Conservation (phyloP, 192 early-diverging fungal genomes). For the Chytriomyces sp. region DNA sequence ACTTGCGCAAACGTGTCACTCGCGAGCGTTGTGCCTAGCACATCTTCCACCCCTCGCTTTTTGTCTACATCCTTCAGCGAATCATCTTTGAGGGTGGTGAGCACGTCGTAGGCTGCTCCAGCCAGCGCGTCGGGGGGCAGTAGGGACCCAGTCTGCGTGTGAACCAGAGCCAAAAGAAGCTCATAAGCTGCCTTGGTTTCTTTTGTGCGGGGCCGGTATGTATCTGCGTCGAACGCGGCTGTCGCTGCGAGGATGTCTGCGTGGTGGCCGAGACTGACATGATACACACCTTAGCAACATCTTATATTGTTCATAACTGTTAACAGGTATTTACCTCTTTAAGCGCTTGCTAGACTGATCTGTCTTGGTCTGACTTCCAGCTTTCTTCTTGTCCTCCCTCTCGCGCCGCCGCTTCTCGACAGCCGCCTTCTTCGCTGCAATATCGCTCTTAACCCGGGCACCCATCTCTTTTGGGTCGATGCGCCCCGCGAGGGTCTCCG, state of each 20-base stretch:
- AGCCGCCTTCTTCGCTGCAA: slow-evolving; percentile 67
- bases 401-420: slow-evolving; percentile 56
- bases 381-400: slow-evolving; percentile 58
- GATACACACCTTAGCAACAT: too few relatives aligned
- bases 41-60: slow-evolving; percentile 77
- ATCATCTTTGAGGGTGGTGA: slow-evolving; percentile 84
- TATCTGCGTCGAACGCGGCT: slow-evolving; percentile 79
- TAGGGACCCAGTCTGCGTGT: slow-evolving; percentile 74
- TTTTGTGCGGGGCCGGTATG: slow-evolving; percentile 86
- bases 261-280: neutral
- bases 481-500: slow-evolving; percentile 86
- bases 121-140: slow-evolving; percentile 87
- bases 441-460: slow-evolving; percentile 68
- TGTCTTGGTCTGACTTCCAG: slow-evolving; percentile 24
- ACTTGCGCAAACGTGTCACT: slow-evolving; percentile 86
- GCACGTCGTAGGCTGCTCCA: slow-evolving; percentile 83
- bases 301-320: too few relatives aligned
- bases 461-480: slow-evolving; percentile 88
- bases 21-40: slow-evolving; percentile 64
- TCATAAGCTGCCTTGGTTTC: slow-evolving; percentile 91
- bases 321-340: too few relatives aligned
- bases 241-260: slow-evolving; percentile 81
- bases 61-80: slow-evolving; percentile 85
- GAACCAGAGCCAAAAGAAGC: slow-evolving; percentile 81
- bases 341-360: neutral